Evolutionary conservation across 2,329 filamentous ascomycete genomes (phyloP), one percentile per base, ranked within the genome.

Genomic region (Fusarium burgessii): DNA sequence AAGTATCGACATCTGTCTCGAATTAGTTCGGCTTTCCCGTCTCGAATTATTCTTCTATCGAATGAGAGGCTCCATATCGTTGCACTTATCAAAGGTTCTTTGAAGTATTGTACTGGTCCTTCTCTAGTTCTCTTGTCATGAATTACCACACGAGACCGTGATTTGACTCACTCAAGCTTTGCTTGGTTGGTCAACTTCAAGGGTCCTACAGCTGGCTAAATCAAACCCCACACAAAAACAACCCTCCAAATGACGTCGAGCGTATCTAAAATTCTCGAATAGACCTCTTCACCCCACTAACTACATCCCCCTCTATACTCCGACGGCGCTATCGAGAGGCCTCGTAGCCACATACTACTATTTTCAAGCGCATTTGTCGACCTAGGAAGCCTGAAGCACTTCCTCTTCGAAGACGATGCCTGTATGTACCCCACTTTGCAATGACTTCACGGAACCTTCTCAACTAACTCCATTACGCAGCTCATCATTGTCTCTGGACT

Each of bases 401-500:
- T 35, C 11, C 17, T 23, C 33, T 35, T 23, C 18, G n/a, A 20
- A 50, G 54, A 62, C 57, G 29, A 77, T 77, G 76, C 76, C 76
- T 60, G 75, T 73, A 77, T 38, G 75, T 33, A 35, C 32, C 40
- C 10, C 18, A 41, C 25, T 17, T 20, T 29, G 32, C 29, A 25
- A 18, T 33, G 42, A 40, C 38, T 55, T 45, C 62, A 43, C 60
- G 41, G 58, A 61, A 63, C 62, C 47, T 41, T 29, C 25, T 58
- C 47, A 56, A 25, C 69, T 71, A 36, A 71, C 23, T 35, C 36
- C 33, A 58, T 51, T 36, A 23, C 55, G 52, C 67, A 92, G 90
- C 84, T 92, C 72, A 89, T 92, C 75, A 89, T 91, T 73, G 79
- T 92, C 65, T 89, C 89, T 57, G 90, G 90, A 68, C 85, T 90